Evolutionary conservation across 208 protist genomes (phyloP).

Genomic region (Trypanosoma platydactyli): DNA sequence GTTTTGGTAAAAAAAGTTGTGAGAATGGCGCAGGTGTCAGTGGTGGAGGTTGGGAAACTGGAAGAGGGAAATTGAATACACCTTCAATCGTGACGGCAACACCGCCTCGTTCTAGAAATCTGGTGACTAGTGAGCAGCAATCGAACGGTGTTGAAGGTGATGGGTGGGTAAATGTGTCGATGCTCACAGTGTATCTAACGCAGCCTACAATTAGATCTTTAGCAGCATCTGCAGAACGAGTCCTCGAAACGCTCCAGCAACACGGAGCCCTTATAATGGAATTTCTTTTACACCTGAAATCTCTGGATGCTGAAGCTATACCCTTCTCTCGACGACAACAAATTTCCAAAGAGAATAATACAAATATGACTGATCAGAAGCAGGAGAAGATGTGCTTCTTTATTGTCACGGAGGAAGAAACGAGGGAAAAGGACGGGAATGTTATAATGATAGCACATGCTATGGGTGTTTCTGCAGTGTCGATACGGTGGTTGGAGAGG

Average conservation of each 20-base stretch:
- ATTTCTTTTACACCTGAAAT: conserved; percentile 4
- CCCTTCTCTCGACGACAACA: background rate
- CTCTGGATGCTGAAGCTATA: background rate
- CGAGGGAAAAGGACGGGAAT: background rate
- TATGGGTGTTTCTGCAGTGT: conserved; percentile 46
- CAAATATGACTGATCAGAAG: background rate
- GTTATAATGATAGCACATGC: conserved; percentile 39
- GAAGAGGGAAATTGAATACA: too few relatives aligned
- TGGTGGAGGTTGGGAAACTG: too few relatives aligned
- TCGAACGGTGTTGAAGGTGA: background rate
- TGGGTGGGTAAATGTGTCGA: background rate
- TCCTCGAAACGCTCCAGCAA: conserved; percentile 2
- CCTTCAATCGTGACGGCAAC: conserved; percentile 21
- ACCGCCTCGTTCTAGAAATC: background rate
- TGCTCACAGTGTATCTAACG: conserved; percentile 9
- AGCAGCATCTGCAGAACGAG: background rate
- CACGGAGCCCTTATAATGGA: background rate
- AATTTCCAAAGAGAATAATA: too few relatives aligned
- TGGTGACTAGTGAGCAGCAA: too few relatives aligned
- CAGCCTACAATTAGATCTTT: background rate
- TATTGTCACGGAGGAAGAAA: conserved; percentile 16
- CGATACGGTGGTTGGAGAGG: conserved; percentile 38
- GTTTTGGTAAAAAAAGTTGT: background rate
- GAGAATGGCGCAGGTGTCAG: too few relatives aligned
- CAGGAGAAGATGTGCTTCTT: conserved; percentile 2